These are phyloP conservation scores for Nemophila menziesii DNA, from an alignment of 257 asterid genomes.

Conservation along the genomic window DNA sequence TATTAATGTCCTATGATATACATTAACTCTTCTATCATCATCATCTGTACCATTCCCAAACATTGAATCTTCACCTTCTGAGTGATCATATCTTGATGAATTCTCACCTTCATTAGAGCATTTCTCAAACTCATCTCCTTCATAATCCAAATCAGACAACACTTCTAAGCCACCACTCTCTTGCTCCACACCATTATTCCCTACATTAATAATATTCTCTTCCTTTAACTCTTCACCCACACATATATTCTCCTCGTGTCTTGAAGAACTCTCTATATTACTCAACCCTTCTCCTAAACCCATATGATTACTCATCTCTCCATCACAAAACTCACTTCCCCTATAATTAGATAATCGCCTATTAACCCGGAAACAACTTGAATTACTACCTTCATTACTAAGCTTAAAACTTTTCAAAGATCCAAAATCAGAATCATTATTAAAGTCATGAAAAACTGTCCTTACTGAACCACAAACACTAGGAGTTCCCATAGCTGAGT, in stretches of 20 bases:
- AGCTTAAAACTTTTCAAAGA: constrained; percentile 52
- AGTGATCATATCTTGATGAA: constrained; percentile 44
- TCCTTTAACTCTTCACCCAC: constrained; percentile 6
- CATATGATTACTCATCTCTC: constrained; percentile 4
- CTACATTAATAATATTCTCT: constrained; percentile 6
- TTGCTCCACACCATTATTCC: constrained; percentile 9
- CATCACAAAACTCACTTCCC: constrained; percentile 22
- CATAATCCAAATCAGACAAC: constrained; percentile 13
- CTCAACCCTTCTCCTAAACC: neutral
- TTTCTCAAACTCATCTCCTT: constrained; percentile 22
- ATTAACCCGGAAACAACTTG: constrained; percentile 20
- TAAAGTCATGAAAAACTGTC: constrained; percentile 22
- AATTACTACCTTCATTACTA: constrained; percentile 33
- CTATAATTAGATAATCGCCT: constrained; percentile 25
- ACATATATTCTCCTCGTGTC: constrained; percentile 16
- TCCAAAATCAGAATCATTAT: constrained; percentile 50
- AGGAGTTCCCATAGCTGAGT: constrained; percentile 86
- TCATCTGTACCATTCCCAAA: constrained; percentile 58
- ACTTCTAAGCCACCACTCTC: constrained; percentile 7
- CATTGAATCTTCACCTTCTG: constrained; percentile 83
- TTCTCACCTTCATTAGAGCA: constrained; percentile 39
- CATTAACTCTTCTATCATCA: constrained; percentile 35
- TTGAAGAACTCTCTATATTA: neutral
- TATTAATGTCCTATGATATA: constrained; percentile 18
- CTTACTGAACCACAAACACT: constrained; percentile 39